phyloP scores from a whole-genome alignment of 257 asterid species.

The Solanum chmielewskii region DNA sequence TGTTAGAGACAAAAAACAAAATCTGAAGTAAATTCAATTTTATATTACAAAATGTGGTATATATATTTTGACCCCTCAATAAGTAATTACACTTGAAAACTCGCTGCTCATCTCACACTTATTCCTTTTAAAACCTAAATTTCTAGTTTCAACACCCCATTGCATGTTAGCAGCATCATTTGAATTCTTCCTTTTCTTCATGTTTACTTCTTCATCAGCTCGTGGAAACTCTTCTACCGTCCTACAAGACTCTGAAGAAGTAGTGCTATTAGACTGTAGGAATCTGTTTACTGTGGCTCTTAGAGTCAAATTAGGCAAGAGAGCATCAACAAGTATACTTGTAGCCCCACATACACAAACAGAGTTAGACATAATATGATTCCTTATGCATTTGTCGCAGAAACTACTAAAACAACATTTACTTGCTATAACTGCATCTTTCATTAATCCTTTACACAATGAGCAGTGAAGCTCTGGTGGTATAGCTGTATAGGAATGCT shows the following conservation, averaged over 20 bases:
- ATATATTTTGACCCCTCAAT: not conserved
- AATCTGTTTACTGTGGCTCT: constrained; percentile 73
- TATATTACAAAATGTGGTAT: not conserved
- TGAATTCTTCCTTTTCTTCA: constrained; percentile 82
- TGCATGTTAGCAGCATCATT: constrained; percentile 60
- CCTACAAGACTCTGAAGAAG: constrained; percentile 19
- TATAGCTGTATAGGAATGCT: constrained; percentile 56
- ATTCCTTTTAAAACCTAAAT: not conserved
- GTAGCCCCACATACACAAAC: constrained; percentile 73
- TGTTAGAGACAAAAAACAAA: not conserved
- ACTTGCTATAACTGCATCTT: constrained; percentile 91
- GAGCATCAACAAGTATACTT: constrained; percentile 75
- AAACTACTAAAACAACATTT: constrained; percentile 87
- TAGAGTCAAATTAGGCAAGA: constrained; percentile 80
- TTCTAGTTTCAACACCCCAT: constrained; percentile 28
- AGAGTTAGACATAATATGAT: constrained; percentile 59
- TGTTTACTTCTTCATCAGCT: constrained; percentile 77
- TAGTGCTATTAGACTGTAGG: constrained; percentile 56
- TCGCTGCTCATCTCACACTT: not conserved
- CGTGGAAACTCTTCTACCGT: constrained; percentile 9
- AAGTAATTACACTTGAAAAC: not conserved
- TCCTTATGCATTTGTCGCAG: constrained; percentile 86
- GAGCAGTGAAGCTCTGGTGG: constrained; percentile 90
- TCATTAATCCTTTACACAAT: constrained; percentile 88
- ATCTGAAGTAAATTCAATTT: not conserved